Evolutionary conservation across 139 green algal species (phyloP).

Genomic region (Picochlorum sp.): DNA sequence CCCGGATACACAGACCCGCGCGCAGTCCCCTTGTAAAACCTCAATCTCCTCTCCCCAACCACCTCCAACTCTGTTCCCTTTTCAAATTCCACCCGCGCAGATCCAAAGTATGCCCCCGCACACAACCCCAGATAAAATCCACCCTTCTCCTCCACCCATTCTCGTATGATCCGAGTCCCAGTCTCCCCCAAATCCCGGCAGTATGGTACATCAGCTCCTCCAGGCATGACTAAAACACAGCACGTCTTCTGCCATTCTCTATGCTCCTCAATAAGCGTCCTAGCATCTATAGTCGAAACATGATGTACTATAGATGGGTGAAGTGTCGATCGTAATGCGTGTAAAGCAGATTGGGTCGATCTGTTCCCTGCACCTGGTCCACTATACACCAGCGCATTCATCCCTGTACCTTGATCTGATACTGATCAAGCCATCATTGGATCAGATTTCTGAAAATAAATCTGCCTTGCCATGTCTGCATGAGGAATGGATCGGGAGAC

Average conservation of each 20-base stretch:
- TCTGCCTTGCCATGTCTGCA: too few relatives aligned
- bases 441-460: too few relatives aligned
- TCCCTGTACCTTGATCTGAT: too few relatives aligned
- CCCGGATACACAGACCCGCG: slow-evolving; percentile 32
- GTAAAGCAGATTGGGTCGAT: slow-evolving; percentile 25
- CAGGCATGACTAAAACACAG: slow-evolving; percentile 55
- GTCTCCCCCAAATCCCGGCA: slow-evolving; percentile 54
- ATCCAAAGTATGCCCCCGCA: slow-evolving; percentile 66
- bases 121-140: slow-evolving; percentile 63
- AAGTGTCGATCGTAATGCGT: slow-evolving; percentile 21
- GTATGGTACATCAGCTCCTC: slow-evolving; percentile 69
- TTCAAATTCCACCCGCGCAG: slow-evolving; percentile 50
- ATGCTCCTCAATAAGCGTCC: too few relatives aligned
- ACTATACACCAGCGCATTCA: slow-evolving; percentile 30
- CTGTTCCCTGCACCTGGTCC: slow-evolving; percentile 45
- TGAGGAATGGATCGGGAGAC: too few relatives aligned
- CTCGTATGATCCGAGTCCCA: slow-evolving; percentile 52
- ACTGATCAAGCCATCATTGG: too few relatives aligned
- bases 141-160: slow-evolving; percentile 37
- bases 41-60: slow-evolving; percentile 45
- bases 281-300: too few relatives aligned
- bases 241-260: slow-evolving; percentile 29
- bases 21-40: slow-evolving; percentile 52
- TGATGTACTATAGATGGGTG: slow-evolving; percentile 5
- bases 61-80: slow-evolving; percentile 44